These are phyloP conservation scores for Bipolaris bicolor DNA, from an alignment of 2,329 filamentous ascomycete genomes.

Conservation along the genomic window DNA sequence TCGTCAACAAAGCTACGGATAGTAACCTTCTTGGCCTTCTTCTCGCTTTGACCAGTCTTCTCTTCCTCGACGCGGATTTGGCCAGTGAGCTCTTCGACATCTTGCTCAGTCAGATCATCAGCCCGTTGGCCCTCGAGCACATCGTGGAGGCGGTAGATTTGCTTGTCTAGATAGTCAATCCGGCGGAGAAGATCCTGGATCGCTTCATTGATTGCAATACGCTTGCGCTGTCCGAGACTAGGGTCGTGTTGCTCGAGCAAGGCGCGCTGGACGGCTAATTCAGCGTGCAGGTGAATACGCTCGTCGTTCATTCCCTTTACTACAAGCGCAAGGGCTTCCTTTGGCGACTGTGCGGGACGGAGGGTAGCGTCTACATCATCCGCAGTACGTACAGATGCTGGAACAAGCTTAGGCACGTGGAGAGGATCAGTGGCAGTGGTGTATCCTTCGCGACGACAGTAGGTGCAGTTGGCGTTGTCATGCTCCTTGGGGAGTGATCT, in stretches of 20 bases:
- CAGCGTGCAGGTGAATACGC: constrained; percentile 74
- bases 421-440: constrained; percentile 38
- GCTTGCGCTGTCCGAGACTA: constrained; percentile 66
- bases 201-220: constrained; percentile 64
- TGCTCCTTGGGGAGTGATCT: constrained; percentile 52
- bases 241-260: constrained; percentile 67
- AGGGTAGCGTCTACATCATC: constrained; percentile 65
- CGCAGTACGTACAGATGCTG: constrained; percentile 58
- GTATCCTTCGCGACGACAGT: constrained; percentile 57
- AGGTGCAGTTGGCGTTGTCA: constrained; percentile 61
- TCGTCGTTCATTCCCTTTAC: constrained; percentile 84
- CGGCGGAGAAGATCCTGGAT: constrained; percentile 67
- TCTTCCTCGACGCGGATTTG: constrained; percentile 51
- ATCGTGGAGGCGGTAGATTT: constrained; percentile 83
- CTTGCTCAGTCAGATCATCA: constrained; percentile 55
- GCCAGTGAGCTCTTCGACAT: constrained; percentile 52
- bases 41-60: constrained; percentile 34
- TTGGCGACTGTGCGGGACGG: constrained; percentile 69
- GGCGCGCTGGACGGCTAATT: constrained; percentile 66
- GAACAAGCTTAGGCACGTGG: constrained; percentile 57
- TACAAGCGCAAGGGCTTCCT: constrained; percentile 77
- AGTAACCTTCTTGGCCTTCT: constrained; percentile 45
- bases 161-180: constrained; percentile 75
- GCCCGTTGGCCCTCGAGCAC: constrained; percentile 80
- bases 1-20: constrained; percentile 46